phyloP scores from a whole-genome alignment of 208 protist species.

The Trypanosomatidae sp. region DNA sequence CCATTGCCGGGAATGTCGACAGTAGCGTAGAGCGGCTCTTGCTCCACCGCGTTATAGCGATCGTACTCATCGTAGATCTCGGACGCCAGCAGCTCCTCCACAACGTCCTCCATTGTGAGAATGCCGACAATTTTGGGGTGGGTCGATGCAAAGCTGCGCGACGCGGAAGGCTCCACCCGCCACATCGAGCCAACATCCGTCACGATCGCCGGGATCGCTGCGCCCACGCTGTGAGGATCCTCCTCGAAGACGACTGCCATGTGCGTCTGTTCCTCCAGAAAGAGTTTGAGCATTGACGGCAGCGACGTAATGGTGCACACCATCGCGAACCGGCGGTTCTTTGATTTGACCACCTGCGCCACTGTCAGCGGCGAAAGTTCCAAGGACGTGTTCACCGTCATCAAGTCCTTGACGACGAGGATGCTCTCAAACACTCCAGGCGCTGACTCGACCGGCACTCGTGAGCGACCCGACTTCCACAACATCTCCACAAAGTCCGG shows the following conservation, averaged over 20 bases:
- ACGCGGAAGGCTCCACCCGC: constrained; percentile 3
- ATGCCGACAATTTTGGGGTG: constrained; percentile 57
- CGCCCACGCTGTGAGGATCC: constrained; percentile 4
- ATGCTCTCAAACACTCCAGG: constrained; percentile 54
- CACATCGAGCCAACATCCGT: constrained; percentile 19
- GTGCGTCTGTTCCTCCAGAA: constrained; percentile 81
- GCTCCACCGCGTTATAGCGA: constrained; percentile 43
- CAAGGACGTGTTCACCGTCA: constrained; percentile 39
- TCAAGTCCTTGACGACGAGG: constrained; percentile 82
- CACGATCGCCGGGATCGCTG: not conserved
- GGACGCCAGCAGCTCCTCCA: constrained; percentile 80
- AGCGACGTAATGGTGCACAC: constrained; percentile 58
- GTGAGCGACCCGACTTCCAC: constrained; percentile 83
- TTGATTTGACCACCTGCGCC: constrained; percentile 66
- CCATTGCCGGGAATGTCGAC: constrained; percentile 15
- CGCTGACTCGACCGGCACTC: constrained; percentile 64
- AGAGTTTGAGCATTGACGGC: constrained; percentile 79
- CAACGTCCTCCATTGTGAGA: constrained; percentile 88
- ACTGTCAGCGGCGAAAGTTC: constrained; percentile 51
- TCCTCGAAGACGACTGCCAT: constrained; percentile 81
- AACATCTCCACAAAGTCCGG: constrained; percentile 70
- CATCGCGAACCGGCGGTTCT: constrained; percentile 60
- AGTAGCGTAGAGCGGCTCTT: constrained; percentile 14
- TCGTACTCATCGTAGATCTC: constrained; percentile 94
- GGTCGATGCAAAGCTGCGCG: constrained; percentile 19